Conservation (phyloP, 140 eudicot species). For the Senecio squalidus region DNA sequence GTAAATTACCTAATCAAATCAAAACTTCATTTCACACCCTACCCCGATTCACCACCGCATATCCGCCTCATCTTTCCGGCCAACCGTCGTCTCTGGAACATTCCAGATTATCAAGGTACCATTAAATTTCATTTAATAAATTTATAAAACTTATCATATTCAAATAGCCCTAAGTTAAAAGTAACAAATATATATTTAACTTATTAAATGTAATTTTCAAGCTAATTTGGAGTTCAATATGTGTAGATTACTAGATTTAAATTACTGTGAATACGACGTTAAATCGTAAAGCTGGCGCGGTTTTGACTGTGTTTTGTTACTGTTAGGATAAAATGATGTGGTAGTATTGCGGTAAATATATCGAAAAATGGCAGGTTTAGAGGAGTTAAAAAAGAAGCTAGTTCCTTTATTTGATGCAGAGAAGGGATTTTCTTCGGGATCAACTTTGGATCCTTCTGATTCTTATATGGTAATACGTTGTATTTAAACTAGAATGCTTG, state of each 20-base stretch:
- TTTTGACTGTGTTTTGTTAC: background rate
- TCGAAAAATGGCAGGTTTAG: constrained; percentile 72
- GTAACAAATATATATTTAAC: background rate
- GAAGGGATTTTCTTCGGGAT: constrained; percentile 81
- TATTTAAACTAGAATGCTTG: background rate
- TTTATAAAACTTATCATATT: background rate
- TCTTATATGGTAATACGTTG: constrained; percentile 57
- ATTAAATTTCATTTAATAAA: background rate
- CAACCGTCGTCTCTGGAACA: constrained; percentile 10
- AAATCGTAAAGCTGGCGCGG: background rate
- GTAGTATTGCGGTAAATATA: constrained; percentile 15
- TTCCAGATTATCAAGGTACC: constrained; percentile 16
- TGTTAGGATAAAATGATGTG: constrained; percentile 16
- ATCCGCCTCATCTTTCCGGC: constrained; percentile 5
- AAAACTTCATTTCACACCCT: background rate
- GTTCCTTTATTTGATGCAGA: constrained; percentile 98
- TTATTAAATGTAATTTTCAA: too few species aligned
- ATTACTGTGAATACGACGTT: too few species aligned
- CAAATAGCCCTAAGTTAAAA: constrained; percentile 12
- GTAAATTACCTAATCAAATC: background rate
- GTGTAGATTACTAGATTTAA: too few species aligned
- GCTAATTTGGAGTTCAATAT: too few species aligned
- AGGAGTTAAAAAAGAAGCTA: constrained; percentile 86
- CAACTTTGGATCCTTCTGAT: constrained; percentile 69
- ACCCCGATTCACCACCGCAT: constrained; percentile 8